Conservation (phyloP, 108 stramenopile species). For the Cyclotella baltica region DNA sequence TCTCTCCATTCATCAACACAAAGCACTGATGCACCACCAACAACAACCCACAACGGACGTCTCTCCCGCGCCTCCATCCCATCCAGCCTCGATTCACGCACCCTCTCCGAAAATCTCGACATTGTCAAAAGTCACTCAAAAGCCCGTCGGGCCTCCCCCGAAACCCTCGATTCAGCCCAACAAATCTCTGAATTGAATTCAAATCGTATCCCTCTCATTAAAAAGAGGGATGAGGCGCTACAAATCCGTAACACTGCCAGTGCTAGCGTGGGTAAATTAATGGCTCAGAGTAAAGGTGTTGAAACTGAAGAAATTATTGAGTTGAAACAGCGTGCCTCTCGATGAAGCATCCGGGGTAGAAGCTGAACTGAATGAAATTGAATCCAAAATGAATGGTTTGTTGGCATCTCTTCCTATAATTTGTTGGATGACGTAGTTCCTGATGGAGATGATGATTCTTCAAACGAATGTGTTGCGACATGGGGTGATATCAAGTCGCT, state of each 20-base stretch:
- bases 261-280: constrained; percentile 74
- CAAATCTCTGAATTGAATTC: constrained; percentile 60
- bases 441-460: constrained; percentile 84
- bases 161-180: constrained; percentile 70
- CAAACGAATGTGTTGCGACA: constrained; percentile 79
- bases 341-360: constrained; percentile 69
- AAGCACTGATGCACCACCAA: not conserved
- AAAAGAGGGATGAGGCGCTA: constrained; percentile 75
- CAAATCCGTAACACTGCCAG: constrained; percentile 77
- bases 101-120: constrained; percentile 67
- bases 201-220: constrained; percentile 71
- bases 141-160: constrained; percentile 77
- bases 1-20: not conserved
- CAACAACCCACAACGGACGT: constrained; percentile 17
- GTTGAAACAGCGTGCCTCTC: constrained; percentile 31
- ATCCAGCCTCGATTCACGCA: constrained; percentile 59
- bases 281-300: constrained; percentile 63
- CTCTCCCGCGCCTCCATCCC: constrained; percentile 61
- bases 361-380: constrained; percentile 66
- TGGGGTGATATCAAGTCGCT: constrained; percentile 85
- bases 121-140: constrained; percentile 80
- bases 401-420: constrained; percentile 92
- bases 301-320: constrained; percentile 58
- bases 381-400: constrained; percentile 71
- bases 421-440: constrained; percentile 92